Conservation (phyloP, 1,284 basidiomycete species). For the Taiwanofungus camphoratus region DNA sequence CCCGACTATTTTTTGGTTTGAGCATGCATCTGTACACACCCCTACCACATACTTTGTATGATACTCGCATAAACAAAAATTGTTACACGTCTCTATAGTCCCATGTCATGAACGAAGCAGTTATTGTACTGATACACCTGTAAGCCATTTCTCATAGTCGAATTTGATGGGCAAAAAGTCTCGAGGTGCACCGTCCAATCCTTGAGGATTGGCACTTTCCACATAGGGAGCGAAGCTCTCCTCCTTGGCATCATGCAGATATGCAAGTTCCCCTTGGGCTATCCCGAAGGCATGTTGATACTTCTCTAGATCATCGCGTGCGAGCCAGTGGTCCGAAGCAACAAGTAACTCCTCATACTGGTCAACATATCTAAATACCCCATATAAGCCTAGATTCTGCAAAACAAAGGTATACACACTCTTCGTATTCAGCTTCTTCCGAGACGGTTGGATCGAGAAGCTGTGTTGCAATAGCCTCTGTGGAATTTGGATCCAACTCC, state of each 20-base stretch:
- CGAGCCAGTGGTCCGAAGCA: slow-evolving; percentile 32
- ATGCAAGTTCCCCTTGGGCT: slow-evolving; percentile 35
- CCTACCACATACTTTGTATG: not conserved
- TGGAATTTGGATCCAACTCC: slow-evolving; percentile 45
- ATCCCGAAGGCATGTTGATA: slow-evolving; percentile 51
- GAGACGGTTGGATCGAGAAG: slow-evolving; percentile 65
- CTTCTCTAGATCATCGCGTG: slow-evolving; percentile 49
- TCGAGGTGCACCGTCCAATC: slow-evolving; percentile 24
- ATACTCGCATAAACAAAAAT: too few relatives aligned
- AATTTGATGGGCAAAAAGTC: slow-evolving; percentile 29
- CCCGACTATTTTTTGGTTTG: too few relatives aligned
- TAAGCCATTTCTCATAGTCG: slow-evolving; percentile 35
- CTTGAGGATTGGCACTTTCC: slow-evolving; percentile 29
- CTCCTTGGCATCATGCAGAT: slow-evolving; percentile 33
- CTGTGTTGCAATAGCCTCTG: slow-evolving; percentile 56
- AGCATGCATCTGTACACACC: too few relatives aligned
- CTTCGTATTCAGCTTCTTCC: slow-evolving; percentile 71
- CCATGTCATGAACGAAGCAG: too few relatives aligned
- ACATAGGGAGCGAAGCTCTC: slow-evolving; percentile 33
- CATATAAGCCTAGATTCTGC: not conserved
- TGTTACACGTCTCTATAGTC: too few relatives aligned
- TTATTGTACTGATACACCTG: too few relatives aligned
- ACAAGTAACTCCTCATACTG: slow-evolving; percentile 62
- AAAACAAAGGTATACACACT: slow-evolving; percentile 36
- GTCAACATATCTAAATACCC: slow-evolving; percentile 58